Evolutionary conservation across 2,329 filamentous ascomycete species (phyloP).

Genomic region (Exophiala phaeomuriformis): DNA sequence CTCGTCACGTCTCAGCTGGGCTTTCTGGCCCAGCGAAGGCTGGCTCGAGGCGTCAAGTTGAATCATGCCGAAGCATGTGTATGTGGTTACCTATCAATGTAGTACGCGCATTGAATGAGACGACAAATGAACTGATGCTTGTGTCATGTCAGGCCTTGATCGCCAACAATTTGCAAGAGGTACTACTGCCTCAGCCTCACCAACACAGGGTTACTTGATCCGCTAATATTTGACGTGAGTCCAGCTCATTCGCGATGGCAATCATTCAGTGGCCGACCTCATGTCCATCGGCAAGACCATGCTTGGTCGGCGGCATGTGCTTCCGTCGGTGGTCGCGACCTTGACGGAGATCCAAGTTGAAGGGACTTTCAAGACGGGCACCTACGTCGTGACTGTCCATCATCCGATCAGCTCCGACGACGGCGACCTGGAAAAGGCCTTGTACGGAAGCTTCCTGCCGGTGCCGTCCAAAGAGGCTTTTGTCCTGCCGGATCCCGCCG

Average conservation of each 20-base stretch:
- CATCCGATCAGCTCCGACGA: constrained; percentile 80
- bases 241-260: constrained; percentile 87
- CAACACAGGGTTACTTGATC: background rate
- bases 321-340: constrained; percentile 70
- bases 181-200: constrained; percentile 31
- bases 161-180: constrained; percentile 81
- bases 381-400: constrained; percentile 90
- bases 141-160: constrained; percentile 45
- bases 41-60: constrained; percentile 78
- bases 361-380: constrained; percentile 83
- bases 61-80: constrained; percentile 87
- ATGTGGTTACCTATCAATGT: constrained; percentile 12
- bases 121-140: constrained; percentile 3
- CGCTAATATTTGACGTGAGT: constrained; percentile 5
- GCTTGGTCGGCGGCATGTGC: constrained; percentile 86
- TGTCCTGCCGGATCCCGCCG: constrained; percentile 54
- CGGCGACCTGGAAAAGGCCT: constrained; percentile 73
- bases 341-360: constrained; percentile 85
- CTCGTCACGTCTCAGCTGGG: constrained; percentile 86
- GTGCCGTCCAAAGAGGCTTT: constrained; percentile 64
- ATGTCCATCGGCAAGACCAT: constrained; percentile 87
- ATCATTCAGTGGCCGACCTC: constrained; percentile 83
- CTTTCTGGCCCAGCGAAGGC: constrained; percentile 74
- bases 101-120: too few relatives aligned
- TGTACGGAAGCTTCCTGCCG: constrained; percentile 88